phyloP scores from a whole-genome alignment of 345 rosid species.

The Dipteronia sinensis region DNA sequence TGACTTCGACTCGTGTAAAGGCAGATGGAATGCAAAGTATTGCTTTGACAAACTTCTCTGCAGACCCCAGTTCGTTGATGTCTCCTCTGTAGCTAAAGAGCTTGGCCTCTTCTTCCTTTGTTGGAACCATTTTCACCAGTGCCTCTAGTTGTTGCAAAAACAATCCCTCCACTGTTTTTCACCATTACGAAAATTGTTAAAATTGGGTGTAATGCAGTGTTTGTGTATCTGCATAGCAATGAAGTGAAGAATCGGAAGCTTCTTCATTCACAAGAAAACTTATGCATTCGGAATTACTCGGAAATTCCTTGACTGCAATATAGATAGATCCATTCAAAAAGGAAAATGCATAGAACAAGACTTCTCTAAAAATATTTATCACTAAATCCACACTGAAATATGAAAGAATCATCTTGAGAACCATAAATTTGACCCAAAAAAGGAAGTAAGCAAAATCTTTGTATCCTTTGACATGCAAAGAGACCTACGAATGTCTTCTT shows the following conservation, averaged over 20 bases:
- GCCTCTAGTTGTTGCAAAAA: too few relatives aligned
- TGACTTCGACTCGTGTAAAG: conserved; percentile 72
- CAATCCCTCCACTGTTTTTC: too few relatives aligned
- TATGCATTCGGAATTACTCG: not conserved
- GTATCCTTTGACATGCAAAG: conserved; percentile 69
- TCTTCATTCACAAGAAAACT: conserved; percentile 7
- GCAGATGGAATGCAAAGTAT: conserved; percentile 70
- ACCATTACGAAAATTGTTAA: too few relatives aligned
- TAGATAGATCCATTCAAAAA: not conserved
- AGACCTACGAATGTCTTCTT: conserved; percentile 68
- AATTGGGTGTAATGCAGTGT: too few relatives aligned
- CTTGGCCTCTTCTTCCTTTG: conserved; percentile 87
- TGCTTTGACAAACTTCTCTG: conserved; percentile 70
- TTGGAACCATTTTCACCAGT: conserved; percentile 84
- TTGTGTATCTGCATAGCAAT: too few relatives aligned
- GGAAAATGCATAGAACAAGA: too few relatives aligned
- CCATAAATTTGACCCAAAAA: conserved; percentile 72
- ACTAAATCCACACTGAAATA: not conserved
- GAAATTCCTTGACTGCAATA: conserved; percentile 9
- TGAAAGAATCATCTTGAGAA: conserved; percentile 60
- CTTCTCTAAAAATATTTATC: not conserved
- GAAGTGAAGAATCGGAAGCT: not conserved
- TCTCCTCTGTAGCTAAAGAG: conserved; percentile 68
- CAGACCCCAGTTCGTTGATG: conserved; percentile 73
- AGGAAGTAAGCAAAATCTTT: conserved; percentile 76